A percentile compares a stretch with the other conserved stretches of the same genome.
Evolutionary conservation across 1,139 yeast species (phyloP).

Genomic region (Suhomyces anneliseae): DNA sequence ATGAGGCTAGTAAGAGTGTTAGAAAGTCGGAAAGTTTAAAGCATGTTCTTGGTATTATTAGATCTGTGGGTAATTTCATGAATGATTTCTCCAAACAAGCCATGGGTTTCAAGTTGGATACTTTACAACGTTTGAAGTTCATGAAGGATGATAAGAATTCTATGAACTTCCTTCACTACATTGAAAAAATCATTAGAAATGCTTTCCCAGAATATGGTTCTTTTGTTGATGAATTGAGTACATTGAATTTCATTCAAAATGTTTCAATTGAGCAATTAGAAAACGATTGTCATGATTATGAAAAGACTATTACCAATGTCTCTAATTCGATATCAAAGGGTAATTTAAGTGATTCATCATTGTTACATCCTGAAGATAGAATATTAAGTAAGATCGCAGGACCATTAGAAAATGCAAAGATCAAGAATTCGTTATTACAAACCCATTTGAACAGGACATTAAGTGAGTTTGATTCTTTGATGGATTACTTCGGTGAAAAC

Average conservation of each 20-base stretch:
- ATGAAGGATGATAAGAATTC: constrained; percentile 82
- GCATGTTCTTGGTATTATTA: constrained; percentile 69
- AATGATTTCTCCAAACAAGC: constrained; percentile 81
- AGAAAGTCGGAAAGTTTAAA: constrained; percentile 63
- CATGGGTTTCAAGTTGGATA: constrained; percentile 77
- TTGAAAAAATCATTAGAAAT: constrained; percentile 75
- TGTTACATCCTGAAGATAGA: constrained; percentile 77
- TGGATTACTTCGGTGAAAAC: constrained; percentile 86
- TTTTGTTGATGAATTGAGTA: constrained; percentile 73
- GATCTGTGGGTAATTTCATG: constrained; percentile 92
- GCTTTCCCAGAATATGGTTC: constrained; percentile 76
- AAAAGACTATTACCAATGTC: constrained; percentile 53
- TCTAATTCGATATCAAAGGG: constrained; percentile 65
- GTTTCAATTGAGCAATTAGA: constrained; percentile 76
- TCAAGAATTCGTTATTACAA: constrained; percentile 56
- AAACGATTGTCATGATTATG: constrained; percentile 66
- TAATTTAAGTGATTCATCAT: constrained; percentile 63
- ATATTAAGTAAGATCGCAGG: constrained; percentile 48
- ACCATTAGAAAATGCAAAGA: constrained; percentile 63
- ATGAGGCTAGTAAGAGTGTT: constrained; percentile 65
- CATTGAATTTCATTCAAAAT: constrained; percentile 64
- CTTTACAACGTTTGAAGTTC: constrained; percentile 78
- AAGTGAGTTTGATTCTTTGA: constrained; percentile 55
- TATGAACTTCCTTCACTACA: constrained; percentile 80
- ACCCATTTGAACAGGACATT: constrained; percentile 57